Evolutionary conservation across 192 early-diverging fungal species (phyloP), one percentile per base, ranked within the genome.

Genomic region (Coemansia sp.): DNA sequence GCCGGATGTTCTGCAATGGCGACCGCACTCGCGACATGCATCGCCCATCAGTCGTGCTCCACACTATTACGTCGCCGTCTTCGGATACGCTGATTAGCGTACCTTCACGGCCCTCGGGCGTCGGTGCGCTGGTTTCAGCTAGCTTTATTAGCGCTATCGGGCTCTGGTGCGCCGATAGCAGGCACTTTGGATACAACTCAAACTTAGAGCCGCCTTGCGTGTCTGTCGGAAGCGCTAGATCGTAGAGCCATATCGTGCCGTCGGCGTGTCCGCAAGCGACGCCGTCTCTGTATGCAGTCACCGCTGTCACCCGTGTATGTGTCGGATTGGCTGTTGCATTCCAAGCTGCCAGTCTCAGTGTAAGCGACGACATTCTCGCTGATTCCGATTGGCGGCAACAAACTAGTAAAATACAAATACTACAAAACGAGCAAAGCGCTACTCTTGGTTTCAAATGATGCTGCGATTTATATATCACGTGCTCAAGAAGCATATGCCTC

Each of bases 171-270:
- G 61, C 69, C 2, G 69, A 57, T 8, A 81, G 56, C 48, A 75
- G 32, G 20, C 67, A 68, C 48, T 60, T 75, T 59, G 78, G 78
- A 11, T 56, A 35, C n/a, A 81, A 35, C 1, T 61, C 53, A 2
- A 75, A 51, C 7, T 5, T 49, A 12, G 7, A n/a, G 19, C 43
- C 11, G 39, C 51, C 26, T 56, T n/a, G 7, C 8, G 49, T 29
- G 24, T 37, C 32, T 4, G 32, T 61, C 5, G 58, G 2, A 3
- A 64, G 4, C 3, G 27, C 51, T 7, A 81, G 45, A 35, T 56
- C 53, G 58, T 81, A 81, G 4, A 81, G 73, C 78, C 78, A 81
- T 41, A 81, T 73, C 11, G 26, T 58, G 54, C 78, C 78, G 50
- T 81, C 74, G 20, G 52, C 35, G 52, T 81, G 65, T 0, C 78